A percentile compares a stretch with the other conserved stretches of the same genome.
Conservation (phyloP, 1,284 basidiomycete genomes). For the Boletellus deceptivus region DNA sequence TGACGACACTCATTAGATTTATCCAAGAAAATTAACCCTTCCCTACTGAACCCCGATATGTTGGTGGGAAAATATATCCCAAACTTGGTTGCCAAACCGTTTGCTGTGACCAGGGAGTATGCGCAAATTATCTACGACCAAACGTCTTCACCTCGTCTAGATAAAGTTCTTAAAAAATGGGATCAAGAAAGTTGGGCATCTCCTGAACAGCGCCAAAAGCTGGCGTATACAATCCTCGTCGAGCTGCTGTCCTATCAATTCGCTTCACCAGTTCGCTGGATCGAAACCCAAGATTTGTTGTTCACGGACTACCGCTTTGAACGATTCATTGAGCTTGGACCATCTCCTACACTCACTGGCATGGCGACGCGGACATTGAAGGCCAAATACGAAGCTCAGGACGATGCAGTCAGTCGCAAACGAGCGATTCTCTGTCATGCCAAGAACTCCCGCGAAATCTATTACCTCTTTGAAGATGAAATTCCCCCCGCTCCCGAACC, state of each 20-base stretch:
- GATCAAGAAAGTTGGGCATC: conserved; percentile 88
- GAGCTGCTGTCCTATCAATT: conserved; percentile 97
- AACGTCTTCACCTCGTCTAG: conserved; percentile 89
- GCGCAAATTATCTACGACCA: conserved; percentile 95
- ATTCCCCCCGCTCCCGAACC: conserved; percentile 48
- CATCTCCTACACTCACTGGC: conserved; percentile 92
- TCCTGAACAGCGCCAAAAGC: conserved; percentile 80
- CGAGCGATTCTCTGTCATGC: conserved; percentile 90
- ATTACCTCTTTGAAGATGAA: conserved; percentile 97
- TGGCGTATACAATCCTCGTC: conserved; percentile 94
- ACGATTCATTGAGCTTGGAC: conserved; percentile 93
- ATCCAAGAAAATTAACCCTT: conserved; percentile 95
- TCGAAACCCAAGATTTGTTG: conserved; percentile 95
- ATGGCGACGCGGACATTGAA: conserved; percentile 96
- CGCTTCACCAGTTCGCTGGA: conserved; percentile 96
- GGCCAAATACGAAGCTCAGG: conserved; percentile 91
- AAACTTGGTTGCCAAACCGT: conserved; percentile 94
- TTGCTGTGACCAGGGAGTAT: conserved; percentile 87
- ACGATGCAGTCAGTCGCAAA: conserved; percentile 80
- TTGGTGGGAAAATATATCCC: conserved; percentile 95
- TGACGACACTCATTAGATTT: conserved; percentile 61
- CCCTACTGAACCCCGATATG: conserved; percentile 88
- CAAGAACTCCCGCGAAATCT: conserved; percentile 96
- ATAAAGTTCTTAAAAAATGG: conserved; percentile 92
- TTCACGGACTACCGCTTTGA: conserved; percentile 92